These are phyloP conservation scores for Citrullus mucosospermus DNA, from an alignment of 306 rosid species.

Conservation along the genomic window DNA sequence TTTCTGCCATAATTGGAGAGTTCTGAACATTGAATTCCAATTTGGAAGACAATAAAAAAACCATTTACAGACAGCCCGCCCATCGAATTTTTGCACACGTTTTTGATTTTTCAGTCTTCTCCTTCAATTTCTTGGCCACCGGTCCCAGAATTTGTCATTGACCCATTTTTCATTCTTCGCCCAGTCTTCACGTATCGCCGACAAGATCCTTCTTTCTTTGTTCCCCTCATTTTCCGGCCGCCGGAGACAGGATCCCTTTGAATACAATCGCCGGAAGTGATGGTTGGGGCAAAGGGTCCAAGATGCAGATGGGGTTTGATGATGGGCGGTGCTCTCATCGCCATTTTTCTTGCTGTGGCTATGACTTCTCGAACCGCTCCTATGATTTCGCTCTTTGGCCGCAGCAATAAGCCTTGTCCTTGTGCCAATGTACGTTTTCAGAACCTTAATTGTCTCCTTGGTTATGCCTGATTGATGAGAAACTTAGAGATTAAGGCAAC, in stretches of 20 bases:
- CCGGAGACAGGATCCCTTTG: background rate
- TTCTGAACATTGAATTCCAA: background rate
- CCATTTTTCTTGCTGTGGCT: conserved; percentile 39
- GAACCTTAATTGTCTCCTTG: background rate
- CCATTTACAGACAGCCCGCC: background rate
- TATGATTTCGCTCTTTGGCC: conserved; percentile 34
- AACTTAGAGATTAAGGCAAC: background rate
- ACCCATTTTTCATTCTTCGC: background rate
- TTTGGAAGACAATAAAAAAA: background rate
- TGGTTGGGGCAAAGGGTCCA: conserved; percentile 27
- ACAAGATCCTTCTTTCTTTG: background rate
- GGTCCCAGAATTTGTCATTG: background rate
- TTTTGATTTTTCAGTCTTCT: background rate
- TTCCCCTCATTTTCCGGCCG: background rate
- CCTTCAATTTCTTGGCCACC: background rate
- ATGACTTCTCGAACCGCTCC: conserved; percentile 39
- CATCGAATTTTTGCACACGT: conserved; percentile 1
- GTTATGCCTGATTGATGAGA: conserved; percentile 1
- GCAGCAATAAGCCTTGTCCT: conserved; percentile 37
- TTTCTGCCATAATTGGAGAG: background rate
- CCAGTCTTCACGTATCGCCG: background rate
- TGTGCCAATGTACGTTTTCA: conserved; percentile 50
- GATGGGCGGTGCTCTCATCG: conserved; percentile 42
- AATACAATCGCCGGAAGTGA: background rate
- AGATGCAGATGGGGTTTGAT: conserved; percentile 43